These are phyloP conservation scores for Capsella bursapastoris DNA, from an alignment of 345 rosid species.

Conservation along the genomic window DNA sequence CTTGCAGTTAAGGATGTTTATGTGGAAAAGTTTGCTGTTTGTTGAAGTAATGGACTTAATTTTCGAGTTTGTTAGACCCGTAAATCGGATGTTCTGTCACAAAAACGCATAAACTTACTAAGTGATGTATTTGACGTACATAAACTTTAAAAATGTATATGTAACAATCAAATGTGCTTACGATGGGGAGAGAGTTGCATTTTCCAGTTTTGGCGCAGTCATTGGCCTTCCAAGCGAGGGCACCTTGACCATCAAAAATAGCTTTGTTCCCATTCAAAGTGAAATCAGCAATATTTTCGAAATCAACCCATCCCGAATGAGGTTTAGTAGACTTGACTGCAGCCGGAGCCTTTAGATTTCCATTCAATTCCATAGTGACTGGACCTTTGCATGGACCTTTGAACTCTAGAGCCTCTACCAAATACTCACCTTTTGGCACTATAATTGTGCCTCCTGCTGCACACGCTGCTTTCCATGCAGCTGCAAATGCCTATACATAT, in stretches of 20 bases:
- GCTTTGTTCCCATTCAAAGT: conserved; percentile 47
- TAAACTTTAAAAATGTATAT: neutral
- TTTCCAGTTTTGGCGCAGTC: conserved; percentile 37
- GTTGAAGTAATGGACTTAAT: conserved; percentile 45
- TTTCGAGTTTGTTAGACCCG: conserved; percentile 21
- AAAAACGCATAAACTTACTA: neutral
- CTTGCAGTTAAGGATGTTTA: conserved; percentile 46
- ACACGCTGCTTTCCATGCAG: conserved; percentile 52
- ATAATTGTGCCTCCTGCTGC: conserved; percentile 36
- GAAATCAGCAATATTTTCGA: conserved; percentile 39
- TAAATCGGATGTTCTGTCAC: conserved; percentile 41
- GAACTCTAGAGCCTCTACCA: conserved; percentile 39
- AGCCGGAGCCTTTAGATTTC: conserved; percentile 50
- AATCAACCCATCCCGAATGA: conserved; percentile 47
- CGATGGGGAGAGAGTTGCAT: conserved; percentile 47
- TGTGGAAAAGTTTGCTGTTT: conserved; percentile 58
- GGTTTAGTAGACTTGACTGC: neutral
- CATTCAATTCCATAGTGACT: conserved; percentile 47
- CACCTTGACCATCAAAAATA: conserved; percentile 57
- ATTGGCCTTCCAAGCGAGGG: conserved; percentile 44
- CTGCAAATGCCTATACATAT: conserved; percentile 44
- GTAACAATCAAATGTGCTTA: conserved; percentile 27
- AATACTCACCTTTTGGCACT: conserved; percentile 51
- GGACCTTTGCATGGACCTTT: conserved; percentile 57
- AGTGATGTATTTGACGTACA: neutral